phyloP scores from a whole-genome alignment of 768 basidiomycete genomes.

The Scleroderma bovista region DNA sequence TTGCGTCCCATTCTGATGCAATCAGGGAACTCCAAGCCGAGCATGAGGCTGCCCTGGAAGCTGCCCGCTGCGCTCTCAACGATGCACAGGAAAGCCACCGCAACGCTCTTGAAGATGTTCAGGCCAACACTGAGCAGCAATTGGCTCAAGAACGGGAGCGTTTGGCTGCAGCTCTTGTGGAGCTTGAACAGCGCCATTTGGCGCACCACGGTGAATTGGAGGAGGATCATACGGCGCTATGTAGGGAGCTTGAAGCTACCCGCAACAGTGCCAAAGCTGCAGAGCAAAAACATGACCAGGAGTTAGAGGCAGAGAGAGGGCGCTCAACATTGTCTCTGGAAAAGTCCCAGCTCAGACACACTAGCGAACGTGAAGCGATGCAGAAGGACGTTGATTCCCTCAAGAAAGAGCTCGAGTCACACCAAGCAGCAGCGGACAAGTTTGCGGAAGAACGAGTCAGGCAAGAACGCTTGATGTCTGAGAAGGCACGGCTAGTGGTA shows the following conservation, averaged over 20 bases:
- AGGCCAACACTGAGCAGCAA: conserved; percentile 26
- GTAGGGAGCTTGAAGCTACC: conserved; percentile 54
- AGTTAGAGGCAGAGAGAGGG: conserved; percentile 25
- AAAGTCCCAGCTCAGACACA: conserved; percentile 12
- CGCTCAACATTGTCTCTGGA: conserved; percentile 15
- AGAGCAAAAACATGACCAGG: conserved; percentile 11
- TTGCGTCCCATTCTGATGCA: conserved; percentile 40
- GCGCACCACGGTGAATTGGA: conserved; percentile 41
- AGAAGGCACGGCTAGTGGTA: conserved; percentile 45
- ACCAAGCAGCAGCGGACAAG: conserved; percentile 44
- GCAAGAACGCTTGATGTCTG: conserved; percentile 44
- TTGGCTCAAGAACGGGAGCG: conserved; percentile 45
- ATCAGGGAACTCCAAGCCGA: conserved; percentile 37
- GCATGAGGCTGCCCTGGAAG: conserved; percentile 42
- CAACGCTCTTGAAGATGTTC: conserved; percentile 32
- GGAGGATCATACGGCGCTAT: conserved; percentile 32
- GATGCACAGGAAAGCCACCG: conserved; percentile 32
- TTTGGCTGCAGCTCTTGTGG: conserved; percentile 41
- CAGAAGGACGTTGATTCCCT: conserved; percentile 46
- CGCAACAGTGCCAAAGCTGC: conserved; percentile 36
- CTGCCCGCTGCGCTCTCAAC: conserved; percentile 36
- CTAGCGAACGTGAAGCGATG: conserved; percentile 25
- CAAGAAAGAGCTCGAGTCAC: conserved; percentile 45
- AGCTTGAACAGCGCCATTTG: conserved; percentile 43
- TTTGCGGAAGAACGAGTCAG: conserved; percentile 29